These are phyloP conservation scores for Sicyos baderoa DNA, from an alignment of 306 rosid species.

Conservation along the genomic window DNA sequence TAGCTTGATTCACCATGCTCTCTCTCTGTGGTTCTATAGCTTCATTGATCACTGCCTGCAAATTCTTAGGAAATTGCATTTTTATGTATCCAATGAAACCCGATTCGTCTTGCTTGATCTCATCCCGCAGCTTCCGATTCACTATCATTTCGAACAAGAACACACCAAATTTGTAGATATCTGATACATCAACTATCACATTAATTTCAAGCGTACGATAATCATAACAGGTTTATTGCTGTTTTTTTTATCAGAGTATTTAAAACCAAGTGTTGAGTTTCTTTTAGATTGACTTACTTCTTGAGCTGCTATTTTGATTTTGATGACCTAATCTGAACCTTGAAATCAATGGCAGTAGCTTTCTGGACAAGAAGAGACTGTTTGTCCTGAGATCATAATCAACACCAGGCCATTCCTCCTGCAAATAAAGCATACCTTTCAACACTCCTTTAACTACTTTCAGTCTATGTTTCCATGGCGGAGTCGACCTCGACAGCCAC, in stretches of 20 bases:
- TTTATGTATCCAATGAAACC: slow-evolving; percentile 33
- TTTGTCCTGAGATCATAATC: slow-evolving; percentile 50
- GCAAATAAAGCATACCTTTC: slow-evolving; percentile 46
- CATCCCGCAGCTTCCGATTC: slow-evolving; percentile 28
- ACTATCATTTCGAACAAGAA: slow-evolving; percentile 43
- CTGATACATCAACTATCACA: slow-evolving; percentile 25
- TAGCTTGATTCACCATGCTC: slow-evolving; percentile 30
- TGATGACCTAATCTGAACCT: slow-evolving; percentile 53
- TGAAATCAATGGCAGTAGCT: slow-evolving; percentile 43
- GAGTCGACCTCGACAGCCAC: slow-evolving; percentile 41
- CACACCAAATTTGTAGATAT: slow-evolving; percentile 43
- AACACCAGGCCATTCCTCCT: slow-evolving; percentile 57
- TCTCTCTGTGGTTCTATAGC: slow-evolving; percentile 33
- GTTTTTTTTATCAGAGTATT: background rate
- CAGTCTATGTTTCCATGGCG: slow-evolving; percentile 50
- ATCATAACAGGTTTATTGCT: too few relatives aligned
- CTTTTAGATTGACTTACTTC: slow-evolving; percentile 32
- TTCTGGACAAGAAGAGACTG: slow-evolving; percentile 40
- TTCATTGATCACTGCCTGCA: slow-evolving; percentile 38
- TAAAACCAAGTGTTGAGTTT: background rate
- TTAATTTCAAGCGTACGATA: background rate
- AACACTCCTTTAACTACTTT: slow-evolving; percentile 46
- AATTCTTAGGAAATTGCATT: slow-evolving; percentile 33
- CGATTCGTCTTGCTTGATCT: slow-evolving; percentile 31
- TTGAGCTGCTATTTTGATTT: slow-evolving; percentile 24